Percentiles rank a stretch among this genome's conserved stretches.
phyloP scores from a whole-genome alignment of 1,284 basidiomycete species.

The Irpex sp. region DNA sequence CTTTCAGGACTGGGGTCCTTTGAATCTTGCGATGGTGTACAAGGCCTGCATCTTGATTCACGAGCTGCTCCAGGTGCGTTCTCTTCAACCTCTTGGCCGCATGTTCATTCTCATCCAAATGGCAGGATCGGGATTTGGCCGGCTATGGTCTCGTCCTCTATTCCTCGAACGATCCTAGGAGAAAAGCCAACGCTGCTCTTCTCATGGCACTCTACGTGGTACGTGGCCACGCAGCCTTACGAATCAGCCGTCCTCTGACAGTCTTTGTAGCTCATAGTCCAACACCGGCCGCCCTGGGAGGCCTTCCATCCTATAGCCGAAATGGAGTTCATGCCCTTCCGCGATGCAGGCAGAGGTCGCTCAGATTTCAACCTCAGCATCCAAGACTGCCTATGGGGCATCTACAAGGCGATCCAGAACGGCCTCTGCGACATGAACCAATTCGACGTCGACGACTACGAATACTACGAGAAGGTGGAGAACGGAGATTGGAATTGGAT shows the following conservation, averaged over 20 bases:
- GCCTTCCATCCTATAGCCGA: slow-evolving; percentile 91
- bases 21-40: slow-evolving; percentile 91
- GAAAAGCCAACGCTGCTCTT: slow-evolving; percentile 92
- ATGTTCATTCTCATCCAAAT: slow-evolving; percentile 12
- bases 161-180: slow-evolving; percentile 79
- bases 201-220: slow-evolving; percentile 90
- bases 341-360: slow-evolving; percentile 92
- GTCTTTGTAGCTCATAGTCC: slow-evolving; percentile 80
- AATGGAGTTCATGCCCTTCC: slow-evolving; percentile 90
- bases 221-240: slow-evolving; percentile 26
- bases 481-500: slow-evolving; percentile 99
- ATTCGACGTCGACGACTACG: slow-evolving; percentile 88
- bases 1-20: slow-evolving; percentile 92
- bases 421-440: slow-evolving; percentile 89
- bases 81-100: slow-evolving; percentile 16
- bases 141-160: slow-evolving; percentile 84
- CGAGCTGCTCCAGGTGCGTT: slow-evolving; percentile 76
- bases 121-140: slow-evolving; percentile 65
- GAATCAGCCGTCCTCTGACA: not conserved
- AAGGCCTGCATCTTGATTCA: slow-evolving; percentile 93
- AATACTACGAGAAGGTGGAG: slow-evolving; percentile 92
- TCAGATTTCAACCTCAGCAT: slow-evolving; percentile 93
- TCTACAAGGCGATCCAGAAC: slow-evolving; percentile 91
- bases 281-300: slow-evolving; percentile 90
- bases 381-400: slow-evolving; percentile 93